phyloP scores from a whole-genome alignment of 345 rosid species.

The Arabidopsis thaliana region TAIR10.1 NC_003070.9:962001-962500 shows the following conservation, averaged over 20 bases:
- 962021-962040: background rate
- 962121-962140: constrained; percentile 36
- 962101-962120: background rate
- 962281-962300: constrained; percentile 24
- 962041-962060: constrained; percentile 10
- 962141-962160: constrained; percentile 47
- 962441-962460: constrained; percentile 25
- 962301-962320: constrained; percentile 45
- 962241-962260: constrained; percentile 47
- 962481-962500: constrained; percentile 33
- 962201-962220: constrained; percentile 50
- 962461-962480: constrained; percentile 32
- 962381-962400: constrained; percentile 36
- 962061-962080: background rate
- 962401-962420: constrained; percentile 43
- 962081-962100: constrained; percentile 11
- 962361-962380: constrained; percentile 31
- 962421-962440: constrained; percentile 45
- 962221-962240: constrained; percentile 48
- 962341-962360: constrained; percentile 33
- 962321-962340: constrained; percentile 28
- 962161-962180: constrained; percentile 53
- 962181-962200: constrained; percentile 48
- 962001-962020: background rate
- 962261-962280: constrained; percentile 40